Evolutionary conservation across 2,329 filamentous ascomycete species (phyloP).

Genomic region (Metarhizium anisopliae): DNA sequence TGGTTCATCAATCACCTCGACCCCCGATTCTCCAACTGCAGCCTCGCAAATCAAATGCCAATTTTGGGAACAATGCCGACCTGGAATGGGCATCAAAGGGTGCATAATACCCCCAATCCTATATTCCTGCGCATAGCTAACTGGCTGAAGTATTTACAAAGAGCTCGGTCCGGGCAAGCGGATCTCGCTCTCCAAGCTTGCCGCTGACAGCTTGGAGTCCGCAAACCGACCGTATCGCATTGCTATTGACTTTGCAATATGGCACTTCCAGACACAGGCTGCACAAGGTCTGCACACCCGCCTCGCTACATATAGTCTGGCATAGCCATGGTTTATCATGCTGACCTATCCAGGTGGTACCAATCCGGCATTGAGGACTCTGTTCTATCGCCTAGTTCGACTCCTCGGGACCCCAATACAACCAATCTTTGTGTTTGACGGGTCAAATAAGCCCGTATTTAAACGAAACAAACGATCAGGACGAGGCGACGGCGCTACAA

Average conservation of each 20-base stretch:
- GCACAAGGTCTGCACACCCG: constrained; percentile 48
- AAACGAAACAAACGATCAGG: constrained; percentile 76
- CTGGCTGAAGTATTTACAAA: constrained; percentile 63
- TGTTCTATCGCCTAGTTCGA: constrained; percentile 84
- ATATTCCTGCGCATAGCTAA: not conserved
- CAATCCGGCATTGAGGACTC: constrained; percentile 81
- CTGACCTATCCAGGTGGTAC: constrained; percentile 51
- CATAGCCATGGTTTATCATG: not conserved
- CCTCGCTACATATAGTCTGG: not conserved
- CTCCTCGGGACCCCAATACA: constrained; percentile 71
- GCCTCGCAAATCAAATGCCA: not conserved
- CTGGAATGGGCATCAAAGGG: constrained; percentile 58
- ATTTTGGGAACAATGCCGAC: not conserved
- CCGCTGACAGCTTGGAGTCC: constrained; percentile 64
- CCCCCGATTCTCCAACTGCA: not conserved
- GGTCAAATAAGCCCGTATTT: constrained; percentile 72
- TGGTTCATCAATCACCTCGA: not conserved
- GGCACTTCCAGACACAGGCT: constrained; percentile 89
- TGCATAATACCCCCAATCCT: constrained; percentile 19
- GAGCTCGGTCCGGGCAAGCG: constrained; percentile 77
- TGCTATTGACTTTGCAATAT: constrained; percentile 92
- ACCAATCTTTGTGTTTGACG: constrained; percentile 86
- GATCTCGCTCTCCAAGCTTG: constrained; percentile 73
- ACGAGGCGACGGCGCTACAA: constrained; percentile 56
- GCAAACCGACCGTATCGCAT: constrained; percentile 68